These are phyloP conservation scores for Amaranthus palmeri DNA, from an alignment of 148 eudicot genomes.

Conservation along the genomic window DNA sequence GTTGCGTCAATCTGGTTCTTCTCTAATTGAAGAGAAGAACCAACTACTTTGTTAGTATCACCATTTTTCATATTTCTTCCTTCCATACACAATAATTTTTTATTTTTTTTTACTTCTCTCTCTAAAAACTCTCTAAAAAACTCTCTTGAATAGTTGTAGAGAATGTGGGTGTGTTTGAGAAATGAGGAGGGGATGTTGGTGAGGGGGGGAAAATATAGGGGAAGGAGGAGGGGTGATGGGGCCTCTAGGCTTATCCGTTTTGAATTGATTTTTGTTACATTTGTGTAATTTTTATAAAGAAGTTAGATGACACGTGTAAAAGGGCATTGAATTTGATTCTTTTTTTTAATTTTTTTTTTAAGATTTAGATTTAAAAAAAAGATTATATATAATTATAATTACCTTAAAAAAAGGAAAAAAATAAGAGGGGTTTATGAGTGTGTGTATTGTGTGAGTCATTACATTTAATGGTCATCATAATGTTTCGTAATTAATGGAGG, in stretches of 20 bases:
- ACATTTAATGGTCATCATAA: not conserved
- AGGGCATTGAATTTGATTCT: constrained; percentile 10
- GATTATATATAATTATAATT: too few species aligned
- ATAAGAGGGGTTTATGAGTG: not conserved
- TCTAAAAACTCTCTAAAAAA: not conserved
- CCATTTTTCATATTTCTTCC: constrained; percentile 23
- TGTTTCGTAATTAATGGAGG: not conserved
- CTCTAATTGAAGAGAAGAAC: constrained; percentile 29
- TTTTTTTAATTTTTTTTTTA: not conserved
- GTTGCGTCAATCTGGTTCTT: constrained; percentile 11
- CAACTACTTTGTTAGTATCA: constrained; percentile 8
- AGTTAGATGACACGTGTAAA: constrained; percentile 19
- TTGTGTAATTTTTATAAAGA: not conserved
- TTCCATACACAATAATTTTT: constrained; percentile 7
- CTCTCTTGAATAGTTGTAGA: too few species aligned
- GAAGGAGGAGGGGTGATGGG: constrained; percentile 7
- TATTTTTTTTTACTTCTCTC: not conserved
- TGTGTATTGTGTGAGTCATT: not conserved
- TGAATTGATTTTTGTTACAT: constrained; percentile 15
- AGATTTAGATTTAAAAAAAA: too few species aligned
- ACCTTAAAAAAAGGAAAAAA: not conserved
- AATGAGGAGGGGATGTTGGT: constrained; percentile 16
- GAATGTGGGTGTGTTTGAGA: constrained; percentile 11
- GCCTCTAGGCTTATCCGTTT: constrained; percentile 29
- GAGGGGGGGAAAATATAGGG: constrained; percentile 30